phyloP scores from a whole-genome alignment of 768 basidiomycete genomes.

The Sistotremastrum niveocremeum region DNA sequence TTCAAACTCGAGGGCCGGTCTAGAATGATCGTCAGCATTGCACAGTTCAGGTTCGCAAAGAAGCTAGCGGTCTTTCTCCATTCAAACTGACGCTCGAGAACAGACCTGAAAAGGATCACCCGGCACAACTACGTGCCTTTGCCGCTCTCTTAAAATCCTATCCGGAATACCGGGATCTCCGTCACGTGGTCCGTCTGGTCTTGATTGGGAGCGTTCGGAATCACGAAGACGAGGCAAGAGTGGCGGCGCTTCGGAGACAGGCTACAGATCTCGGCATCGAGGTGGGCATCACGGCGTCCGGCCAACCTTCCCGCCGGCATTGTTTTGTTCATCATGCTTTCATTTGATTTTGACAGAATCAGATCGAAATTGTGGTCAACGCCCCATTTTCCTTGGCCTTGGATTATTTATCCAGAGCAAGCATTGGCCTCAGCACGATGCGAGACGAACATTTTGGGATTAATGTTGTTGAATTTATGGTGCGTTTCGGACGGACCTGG shows the following conservation, averaged over 20 bases:
- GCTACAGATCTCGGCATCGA: constrained; percentile 50
- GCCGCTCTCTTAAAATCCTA: constrained; percentile 38
- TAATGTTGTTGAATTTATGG: constrained; percentile 97
- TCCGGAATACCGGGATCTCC: constrained; percentile 37
- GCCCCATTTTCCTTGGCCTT: constrained; percentile 64
- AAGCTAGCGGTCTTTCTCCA: neutral
- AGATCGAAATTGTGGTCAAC: constrained; percentile 72
- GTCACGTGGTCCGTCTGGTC: constrained; percentile 40
- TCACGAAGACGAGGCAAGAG: constrained; percentile 53
- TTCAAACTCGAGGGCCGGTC: constrained; percentile 43
- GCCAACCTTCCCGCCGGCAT: neutral
- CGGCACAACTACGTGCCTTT: constrained; percentile 63
- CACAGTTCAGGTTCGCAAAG: constrained; percentile 71
- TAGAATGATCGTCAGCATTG: constrained; percentile 67
- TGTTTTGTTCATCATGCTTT: neutral
- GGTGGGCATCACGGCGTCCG: constrained; percentile 25
- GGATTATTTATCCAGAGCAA: constrained; percentile 55
- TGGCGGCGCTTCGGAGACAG: constrained; percentile 43
- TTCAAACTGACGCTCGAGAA: neutral
- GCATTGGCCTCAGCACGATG: constrained; percentile 91
- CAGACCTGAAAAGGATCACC: constrained; percentile 92
- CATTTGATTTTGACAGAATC: constrained; percentile 27
- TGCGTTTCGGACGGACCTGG: constrained; percentile 20
- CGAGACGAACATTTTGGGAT: constrained; percentile 98
- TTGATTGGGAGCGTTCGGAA: constrained; percentile 83